Base-by-base conservation (phyloP, 208 protist species). In the Acanthamoeba sp. region DNA sequence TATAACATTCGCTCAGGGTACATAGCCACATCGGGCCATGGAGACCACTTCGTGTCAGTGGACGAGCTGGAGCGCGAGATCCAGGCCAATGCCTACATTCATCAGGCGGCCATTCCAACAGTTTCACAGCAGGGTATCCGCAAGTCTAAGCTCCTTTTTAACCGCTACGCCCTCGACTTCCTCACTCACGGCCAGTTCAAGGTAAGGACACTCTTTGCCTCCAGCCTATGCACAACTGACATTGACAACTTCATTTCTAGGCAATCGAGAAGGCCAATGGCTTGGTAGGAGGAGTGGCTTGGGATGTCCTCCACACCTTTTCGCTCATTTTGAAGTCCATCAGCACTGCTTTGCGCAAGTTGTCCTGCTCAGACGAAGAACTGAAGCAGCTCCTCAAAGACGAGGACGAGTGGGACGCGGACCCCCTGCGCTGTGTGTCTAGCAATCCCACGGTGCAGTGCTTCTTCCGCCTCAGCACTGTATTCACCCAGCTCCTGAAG, bases 401-500 rank as follows among this genome's bases (percentile, higher is more conserved):
- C 18, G 78, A 57, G 42, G 4, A 38, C 32, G 66, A 76, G 32
- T 42, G 36, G 36, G 38, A 88, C 20, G 29, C 22, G 36, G 78
- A 88, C 34, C 78, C 78, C 36, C 50, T 88, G 5, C 78, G 78
- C 29, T n/a, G 42, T 2, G 78, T 88, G 20, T 88, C 78, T 2
- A 20, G 9, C 40, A 57, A 88, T n/a, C 78, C 78, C 78, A 57
- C 42, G 7, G 50, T 62, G 27, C 78, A 88, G 50, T 12, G 36
- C 78, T 88, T 88, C 78, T 88, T 88, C 78, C 78, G 78, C 29
- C 78, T 88, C 78, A 88, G 78, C 34, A n/a, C 78, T 22, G 78
- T 88, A 12, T 88, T 88, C 42, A n/a, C 36, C 34, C 7, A 6
- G 7, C 78, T 48, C 40, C 78, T 88, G 7, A 12, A 57, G 27